These are phyloP conservation scores for Rhizopogon rudus DNA, from an alignment of 768 basidiomycete genomes.

Conservation along the genomic window DNA sequence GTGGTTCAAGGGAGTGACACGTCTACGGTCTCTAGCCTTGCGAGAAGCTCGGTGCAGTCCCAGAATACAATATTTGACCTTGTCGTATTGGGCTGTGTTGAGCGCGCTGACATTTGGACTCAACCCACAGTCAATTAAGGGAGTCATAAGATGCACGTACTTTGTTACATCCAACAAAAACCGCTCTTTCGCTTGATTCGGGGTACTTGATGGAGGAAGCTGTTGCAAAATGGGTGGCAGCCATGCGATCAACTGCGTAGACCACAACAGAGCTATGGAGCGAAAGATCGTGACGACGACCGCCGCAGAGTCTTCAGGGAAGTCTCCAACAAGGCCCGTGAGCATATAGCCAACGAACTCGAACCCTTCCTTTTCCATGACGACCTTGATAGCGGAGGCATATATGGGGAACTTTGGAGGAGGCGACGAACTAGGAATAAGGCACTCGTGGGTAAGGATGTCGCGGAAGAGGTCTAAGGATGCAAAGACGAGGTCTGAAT, in stretches of 20 bases:
- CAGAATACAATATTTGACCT: conserved; percentile 77
- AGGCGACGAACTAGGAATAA: conserved; percentile 41
- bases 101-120: conserved; percentile 45
- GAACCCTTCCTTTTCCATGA: conserved; percentile 67
- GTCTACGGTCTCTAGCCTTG: conserved; percentile 63
- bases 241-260: conserved; percentile 66
- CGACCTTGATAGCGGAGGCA: conserved; percentile 53
- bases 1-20: conserved; percentile 24
- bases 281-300: conserved; percentile 76
- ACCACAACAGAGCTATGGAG: conserved; percentile 60
- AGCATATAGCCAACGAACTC: conserved; percentile 67
- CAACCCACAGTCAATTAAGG: conserved; percentile 3
- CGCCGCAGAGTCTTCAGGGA: conserved; percentile 80
- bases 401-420: conserved; percentile 62
- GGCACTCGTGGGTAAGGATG: conserved; percentile 72
- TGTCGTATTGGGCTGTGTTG: conserved; percentile 62
- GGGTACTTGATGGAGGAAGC: conserved; percentile 55
- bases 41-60: conserved; percentile 67
- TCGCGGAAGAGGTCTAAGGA: conserved; percentile 76
- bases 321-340: conserved; percentile 77
- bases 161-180: conserved; percentile 71
- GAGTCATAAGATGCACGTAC: conserved; percentile 41
- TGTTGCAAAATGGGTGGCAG: conserved; percentile 66
- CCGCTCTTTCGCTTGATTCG: conserved; percentile 59
- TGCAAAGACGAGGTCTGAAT: conserved; percentile 77